Conservation (phyloP, 306 rosid species). For the Mucuna pruriens region DNA sequence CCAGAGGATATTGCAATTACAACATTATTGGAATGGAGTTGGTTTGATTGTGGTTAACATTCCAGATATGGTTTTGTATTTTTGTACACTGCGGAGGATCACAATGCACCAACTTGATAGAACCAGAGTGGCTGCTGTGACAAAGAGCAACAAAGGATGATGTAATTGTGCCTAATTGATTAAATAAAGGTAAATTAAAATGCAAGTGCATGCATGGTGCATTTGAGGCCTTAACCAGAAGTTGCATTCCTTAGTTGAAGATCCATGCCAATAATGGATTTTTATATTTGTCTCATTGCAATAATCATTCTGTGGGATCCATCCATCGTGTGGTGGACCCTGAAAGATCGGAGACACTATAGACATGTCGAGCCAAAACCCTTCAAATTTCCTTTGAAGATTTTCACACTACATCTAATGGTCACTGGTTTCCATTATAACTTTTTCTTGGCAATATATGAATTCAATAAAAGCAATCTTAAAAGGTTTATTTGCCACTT, state of each 20-base stretch:
- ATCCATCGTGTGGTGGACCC: constrained; percentile 2
- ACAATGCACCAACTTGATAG: not conserved
- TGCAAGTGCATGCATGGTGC: not conserved
- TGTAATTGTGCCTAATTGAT: not conserved
- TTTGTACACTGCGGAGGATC: not conserved
- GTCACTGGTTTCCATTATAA: not conserved
- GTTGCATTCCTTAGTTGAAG: not conserved
- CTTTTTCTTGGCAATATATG: not conserved
- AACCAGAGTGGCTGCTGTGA: not conserved
- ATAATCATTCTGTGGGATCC: not conserved
- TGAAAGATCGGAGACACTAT: not conserved
- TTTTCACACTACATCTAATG: not conserved
- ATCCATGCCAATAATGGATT: not conserved
- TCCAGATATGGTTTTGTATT: not conserved
- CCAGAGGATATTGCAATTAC: not conserved
- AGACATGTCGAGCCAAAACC: not conserved
- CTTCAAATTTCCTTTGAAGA: not conserved
- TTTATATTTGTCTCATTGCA: not conserved
- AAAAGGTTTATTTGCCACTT: not conserved
- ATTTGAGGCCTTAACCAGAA: not conserved
- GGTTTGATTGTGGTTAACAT: not conserved
- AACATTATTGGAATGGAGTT: not conserved
- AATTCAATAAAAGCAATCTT: not conserved
- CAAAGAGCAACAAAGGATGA: not conserved
- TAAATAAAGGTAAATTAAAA: not conserved